phyloP scores from a whole-genome alignment of 192 early-diverging fungal species.

The Umbelopsis isabellina region DNA sequence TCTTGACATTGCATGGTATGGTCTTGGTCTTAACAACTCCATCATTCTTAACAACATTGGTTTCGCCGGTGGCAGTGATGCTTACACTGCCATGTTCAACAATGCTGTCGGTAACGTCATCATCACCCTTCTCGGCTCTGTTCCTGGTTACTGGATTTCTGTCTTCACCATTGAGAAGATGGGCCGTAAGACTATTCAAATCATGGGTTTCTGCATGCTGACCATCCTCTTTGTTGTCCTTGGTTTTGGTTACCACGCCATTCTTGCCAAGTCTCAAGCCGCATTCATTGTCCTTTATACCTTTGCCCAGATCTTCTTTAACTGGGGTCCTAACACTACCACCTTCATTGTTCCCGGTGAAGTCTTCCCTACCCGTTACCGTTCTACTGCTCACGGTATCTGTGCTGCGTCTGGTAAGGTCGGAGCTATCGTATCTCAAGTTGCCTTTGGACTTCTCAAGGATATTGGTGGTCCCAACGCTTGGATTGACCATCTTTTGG shows the following conservation, averaged over 20 bases:
- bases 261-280: conserved; percentile 56
- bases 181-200: conserved; percentile 94
- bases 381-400: conserved; percentile 82
- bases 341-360: conserved; percentile 87
- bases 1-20: conserved; percentile 82
- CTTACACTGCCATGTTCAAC: conserved; percentile 64
- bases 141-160: conserved; percentile 97
- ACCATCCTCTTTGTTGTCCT: conserved; percentile 75
- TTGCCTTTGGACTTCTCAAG: conserved; percentile 72
- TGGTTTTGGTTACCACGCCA: conserved; percentile 72
- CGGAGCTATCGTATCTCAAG: conserved; percentile 76
- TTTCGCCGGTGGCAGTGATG: conserved; percentile 50
- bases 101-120: conserved; percentile 89
- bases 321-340: conserved; percentile 96
- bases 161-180: conserved; percentile 87
- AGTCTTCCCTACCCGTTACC: conserved; percentile 80
- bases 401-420: conserved; percentile 79
- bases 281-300: conserved; percentile 71
- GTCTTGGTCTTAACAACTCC: conserved; percentile 81
- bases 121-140: conserved; percentile 80
- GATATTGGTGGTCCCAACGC: conserved; percentile 68
- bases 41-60: conserved; percentile 75
- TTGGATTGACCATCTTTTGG: conserved; percentile 62
- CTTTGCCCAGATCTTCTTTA: conserved; percentile 79
- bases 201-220: conserved; percentile 83